These are phyloP conservation scores for Thelonectria olida DNA, from an alignment of 2,329 filamentous ascomycete genomes.

Conservation along the genomic window DNA sequence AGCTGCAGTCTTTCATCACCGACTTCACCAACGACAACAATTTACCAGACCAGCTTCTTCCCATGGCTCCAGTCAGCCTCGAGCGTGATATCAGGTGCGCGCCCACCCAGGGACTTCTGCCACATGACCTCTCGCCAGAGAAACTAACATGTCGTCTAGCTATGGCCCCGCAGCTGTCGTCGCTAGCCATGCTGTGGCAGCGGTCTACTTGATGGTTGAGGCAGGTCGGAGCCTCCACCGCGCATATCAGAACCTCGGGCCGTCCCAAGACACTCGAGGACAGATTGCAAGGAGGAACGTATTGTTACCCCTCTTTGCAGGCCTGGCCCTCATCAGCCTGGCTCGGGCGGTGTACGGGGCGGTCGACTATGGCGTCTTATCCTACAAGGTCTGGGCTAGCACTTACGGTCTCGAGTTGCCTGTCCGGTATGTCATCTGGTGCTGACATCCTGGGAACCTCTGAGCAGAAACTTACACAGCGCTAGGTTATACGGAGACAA, in stretches of 20 bases:
- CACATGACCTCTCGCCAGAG: neutral
- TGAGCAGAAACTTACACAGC: neutral
- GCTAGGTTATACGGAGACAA: conserved; percentile 40
- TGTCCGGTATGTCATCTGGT: conserved; percentile 37
- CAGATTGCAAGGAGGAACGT: conserved; percentile 40
- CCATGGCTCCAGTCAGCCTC: conserved; percentile 39
- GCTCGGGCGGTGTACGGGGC: conserved; percentile 54
- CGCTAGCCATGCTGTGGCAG: conserved; percentile 30
- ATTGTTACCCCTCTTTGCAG: conserved; percentile 50
- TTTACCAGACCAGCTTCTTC: conserved; percentile 9
- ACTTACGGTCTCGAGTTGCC: conserved; percentile 50
- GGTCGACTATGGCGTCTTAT: conserved; percentile 53
- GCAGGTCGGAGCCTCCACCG: conserved; percentile 36
- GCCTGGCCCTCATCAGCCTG: conserved; percentile 57
- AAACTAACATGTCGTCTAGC: conserved; percentile 19
- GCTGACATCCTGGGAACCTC: neutral
- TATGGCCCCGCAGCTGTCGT: conserved; percentile 26
- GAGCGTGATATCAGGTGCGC: conserved; percentile 34
- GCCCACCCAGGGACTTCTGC: neutral
- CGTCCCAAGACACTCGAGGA: conserved; percentile 48
- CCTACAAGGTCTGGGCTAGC: conserved; percentile 61
- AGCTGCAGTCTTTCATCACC: conserved; percentile 1
- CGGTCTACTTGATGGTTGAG: conserved; percentile 28
- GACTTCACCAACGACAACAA: conserved; percentile 5
- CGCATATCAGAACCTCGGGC: conserved; percentile 41